Evolutionary conservation across 257 asterid genomes (phyloP).

Genomic region (Ilex aquifolium): DNA sequence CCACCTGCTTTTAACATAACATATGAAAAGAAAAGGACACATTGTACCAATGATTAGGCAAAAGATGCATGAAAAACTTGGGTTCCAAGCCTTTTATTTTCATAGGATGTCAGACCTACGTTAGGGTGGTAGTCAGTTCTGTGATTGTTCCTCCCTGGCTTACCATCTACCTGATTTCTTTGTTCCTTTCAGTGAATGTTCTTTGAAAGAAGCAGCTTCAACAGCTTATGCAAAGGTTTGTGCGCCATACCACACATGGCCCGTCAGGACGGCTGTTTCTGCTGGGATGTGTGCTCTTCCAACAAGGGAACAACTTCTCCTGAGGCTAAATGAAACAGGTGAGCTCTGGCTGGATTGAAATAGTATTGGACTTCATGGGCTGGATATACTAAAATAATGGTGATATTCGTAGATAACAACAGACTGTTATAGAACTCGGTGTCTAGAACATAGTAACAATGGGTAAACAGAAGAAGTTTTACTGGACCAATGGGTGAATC

Average conservation of each 20-base stretch:
- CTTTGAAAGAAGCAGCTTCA: constrained; percentile 81
- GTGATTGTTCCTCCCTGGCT: no score
- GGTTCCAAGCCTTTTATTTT: no score
- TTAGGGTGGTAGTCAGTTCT: no score
- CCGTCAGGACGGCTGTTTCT: constrained; percentile 83
- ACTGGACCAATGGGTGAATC: background rate
- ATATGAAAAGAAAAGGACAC: no score
- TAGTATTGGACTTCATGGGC: background rate
- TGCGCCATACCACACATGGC: constrained; percentile 94
- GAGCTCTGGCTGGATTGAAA: constrained; percentile 9
- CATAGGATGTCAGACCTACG: no score
- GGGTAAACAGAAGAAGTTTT: background rate
- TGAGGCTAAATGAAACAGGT: constrained; percentile 80
- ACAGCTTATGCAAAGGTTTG: constrained; percentile 76
- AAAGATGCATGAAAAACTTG: no score
- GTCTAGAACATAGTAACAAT: background rate
- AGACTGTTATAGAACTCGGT: background rate
- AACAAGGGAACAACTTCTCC: constrained; percentile 75
- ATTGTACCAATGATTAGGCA: no score
- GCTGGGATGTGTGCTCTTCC: constrained; percentile 99
- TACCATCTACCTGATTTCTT: background rate
- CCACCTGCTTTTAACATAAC: no score
- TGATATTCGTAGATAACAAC: background rate
- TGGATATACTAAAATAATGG: background rate
- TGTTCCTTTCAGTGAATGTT: constrained; percentile 40